Conservation (phyloP, 768 basidiomycete genomes). For the Lentinus brumalis region DNA sequence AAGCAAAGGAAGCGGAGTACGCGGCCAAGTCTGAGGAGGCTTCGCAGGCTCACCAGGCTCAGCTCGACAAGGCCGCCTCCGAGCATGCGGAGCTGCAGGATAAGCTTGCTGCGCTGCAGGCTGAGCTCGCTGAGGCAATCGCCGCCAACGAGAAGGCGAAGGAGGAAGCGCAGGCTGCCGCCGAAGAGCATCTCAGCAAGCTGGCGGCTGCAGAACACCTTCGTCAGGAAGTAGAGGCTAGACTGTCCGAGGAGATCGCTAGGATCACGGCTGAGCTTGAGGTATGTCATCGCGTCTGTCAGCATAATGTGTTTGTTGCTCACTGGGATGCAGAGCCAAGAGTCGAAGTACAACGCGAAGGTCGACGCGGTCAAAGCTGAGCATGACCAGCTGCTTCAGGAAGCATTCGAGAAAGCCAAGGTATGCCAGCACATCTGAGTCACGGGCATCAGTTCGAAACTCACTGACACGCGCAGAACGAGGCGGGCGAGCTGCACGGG, state of each 20-base stretch:
- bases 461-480: constrained; percentile 45
- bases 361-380: constrained; percentile 68
- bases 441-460: not conserved
- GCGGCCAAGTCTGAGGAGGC: constrained; percentile 42
- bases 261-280: constrained; percentile 62
- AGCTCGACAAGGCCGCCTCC: constrained; percentile 39
- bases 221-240: constrained; percentile 50
- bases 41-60: constrained; percentile 46
- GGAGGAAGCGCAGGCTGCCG: constrained; percentile 44
- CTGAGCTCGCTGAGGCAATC: constrained; percentile 46
- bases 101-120: constrained; percentile 48
- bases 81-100: constrained; percentile 42
- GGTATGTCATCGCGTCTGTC: constrained; percentile 41
- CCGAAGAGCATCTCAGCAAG: constrained; percentile 48
- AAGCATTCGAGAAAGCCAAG: constrained; percentile 80
- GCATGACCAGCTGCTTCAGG: constrained; percentile 59
- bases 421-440: constrained; percentile 34
- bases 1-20: constrained; percentile 50
- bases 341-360: constrained; percentile 65
- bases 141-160: constrained; percentile 52
- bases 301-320: too few species aligned
- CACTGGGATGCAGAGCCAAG: constrained; percentile 54
- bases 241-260: constrained; percentile 56
- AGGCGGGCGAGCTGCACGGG: constrained; percentile 69
- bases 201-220: constrained; percentile 56